Percentiles rank a stretch among this genome's conserved stretches.
phyloP scores from a whole-genome alignment of 1,284 basidiomycete species.

The Xerocomus minutiporus region DNA sequence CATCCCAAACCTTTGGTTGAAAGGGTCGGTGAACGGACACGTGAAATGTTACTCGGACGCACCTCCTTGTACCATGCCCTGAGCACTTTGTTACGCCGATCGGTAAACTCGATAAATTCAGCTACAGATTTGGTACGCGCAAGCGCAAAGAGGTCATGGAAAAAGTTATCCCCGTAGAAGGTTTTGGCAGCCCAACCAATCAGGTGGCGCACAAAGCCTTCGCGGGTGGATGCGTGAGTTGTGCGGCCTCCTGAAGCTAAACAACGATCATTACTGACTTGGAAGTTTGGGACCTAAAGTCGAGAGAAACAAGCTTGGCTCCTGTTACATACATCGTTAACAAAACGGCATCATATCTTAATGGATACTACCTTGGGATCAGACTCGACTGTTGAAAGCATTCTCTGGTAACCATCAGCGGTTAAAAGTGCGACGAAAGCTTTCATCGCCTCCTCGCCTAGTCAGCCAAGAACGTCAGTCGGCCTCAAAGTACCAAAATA shows the following conservation, averaged over 20 bases:
- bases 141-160: slow-evolving; percentile 44
- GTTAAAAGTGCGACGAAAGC: slow-evolving; percentile 69
- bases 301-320: slow-evolving; percentile 52
- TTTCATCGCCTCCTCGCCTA: slow-evolving; percentile 50
- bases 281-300: slow-evolving; percentile 61
- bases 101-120: slow-evolving; percentile 50
- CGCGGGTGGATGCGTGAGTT: background rate
- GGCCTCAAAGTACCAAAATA: background rate
- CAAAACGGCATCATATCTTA: background rate
- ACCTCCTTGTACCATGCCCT: slow-evolving; percentile 58
- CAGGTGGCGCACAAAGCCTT: slow-evolving; percentile 50
- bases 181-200: slow-evolving; percentile 46
- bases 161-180: slow-evolving; percentile 53
- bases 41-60: slow-evolving; percentile 14
- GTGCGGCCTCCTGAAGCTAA: background rate
- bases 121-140: slow-evolving; percentile 50
- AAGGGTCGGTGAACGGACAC: background rate
- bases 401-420: slow-evolving; percentile 72
- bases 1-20: slow-evolving; percentile 57
- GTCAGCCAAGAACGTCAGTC: slow-evolving; percentile 1
- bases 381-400: slow-evolving; percentile 61
- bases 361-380: slow-evolving; percentile 55
- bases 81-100: slow-evolving; percentile 49
- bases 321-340: slow-evolving; percentile 32
- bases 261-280: slow-evolving; percentile 30